These are phyloP conservation scores for Drechslera avenae DNA, from an alignment of 2,329 filamentous ascomycete genomes.

Conservation along the genomic window DNA sequence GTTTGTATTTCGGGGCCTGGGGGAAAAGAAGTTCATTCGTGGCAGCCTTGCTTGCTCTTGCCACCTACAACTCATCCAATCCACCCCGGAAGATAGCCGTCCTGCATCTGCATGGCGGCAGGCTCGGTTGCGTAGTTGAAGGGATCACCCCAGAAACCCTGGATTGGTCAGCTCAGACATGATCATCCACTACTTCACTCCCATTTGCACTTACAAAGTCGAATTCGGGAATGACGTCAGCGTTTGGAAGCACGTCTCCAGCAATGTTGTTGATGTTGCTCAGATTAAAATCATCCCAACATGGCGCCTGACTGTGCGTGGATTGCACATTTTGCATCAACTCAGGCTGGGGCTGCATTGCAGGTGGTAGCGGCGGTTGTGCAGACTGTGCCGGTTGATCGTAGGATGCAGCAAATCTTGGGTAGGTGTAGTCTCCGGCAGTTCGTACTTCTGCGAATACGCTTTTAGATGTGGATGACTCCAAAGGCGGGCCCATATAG, in stretches of 20 bases:
- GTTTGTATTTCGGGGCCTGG: too few relatives aligned
- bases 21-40: too few relatives aligned
- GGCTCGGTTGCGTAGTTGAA: conserved; percentile 43
- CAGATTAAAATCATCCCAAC: conserved; percentile 44
- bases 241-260: conserved; percentile 29
- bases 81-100: conserved; percentile 29
- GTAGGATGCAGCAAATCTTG: conserved; percentile 12
- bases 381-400: conserved; percentile 4
- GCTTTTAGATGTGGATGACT: conserved; percentile 7
- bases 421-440: conserved; percentile 23
- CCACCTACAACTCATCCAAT: conserved; percentile 11
- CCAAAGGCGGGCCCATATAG: conserved; percentile 17
- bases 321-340: conserved; percentile 18
- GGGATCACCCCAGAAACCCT: conserved; percentile 48
- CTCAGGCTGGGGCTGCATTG: conserved; percentile 11
- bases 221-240: conserved; percentile 42
- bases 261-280: conserved; percentile 43
- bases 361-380: conserved; percentile 7
- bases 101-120: conserved; percentile 24
- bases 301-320: conserved; percentile 22
- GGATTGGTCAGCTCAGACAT: conserved; percentile 12
- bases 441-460: conserved; percentile 22
- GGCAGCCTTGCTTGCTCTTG: too few relatives aligned
- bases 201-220: conserved; percentile 40
- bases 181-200: too few relatives aligned